Evolutionary conservation across 2,329 filamentous ascomycete species (phyloP).

Genomic region (Monosporascus sp.): DNA sequence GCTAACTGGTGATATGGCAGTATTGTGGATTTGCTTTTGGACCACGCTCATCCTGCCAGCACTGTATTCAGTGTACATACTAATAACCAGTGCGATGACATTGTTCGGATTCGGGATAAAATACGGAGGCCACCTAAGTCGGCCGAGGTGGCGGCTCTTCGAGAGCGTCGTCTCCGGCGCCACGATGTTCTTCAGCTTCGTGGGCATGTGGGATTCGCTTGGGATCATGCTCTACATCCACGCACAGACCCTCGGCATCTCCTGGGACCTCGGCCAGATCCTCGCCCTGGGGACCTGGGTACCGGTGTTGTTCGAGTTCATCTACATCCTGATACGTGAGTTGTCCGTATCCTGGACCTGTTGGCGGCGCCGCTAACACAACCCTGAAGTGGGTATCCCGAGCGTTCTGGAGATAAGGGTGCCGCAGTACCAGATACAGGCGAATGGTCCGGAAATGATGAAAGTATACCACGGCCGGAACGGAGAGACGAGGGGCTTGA

Average conservation of each 20-base stretch:
- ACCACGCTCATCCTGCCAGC: not conserved
- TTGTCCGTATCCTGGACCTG: not conserved
- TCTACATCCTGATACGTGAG: not conserved
- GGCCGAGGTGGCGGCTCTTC: not conserved
- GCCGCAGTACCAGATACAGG: not conserved
- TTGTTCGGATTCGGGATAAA: not conserved
- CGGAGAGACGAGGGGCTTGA: not conserved
- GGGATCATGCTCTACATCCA: not conserved
- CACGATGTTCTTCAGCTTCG: not conserved
- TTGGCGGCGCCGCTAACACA: not conserved
- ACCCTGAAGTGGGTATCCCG: not conserved
- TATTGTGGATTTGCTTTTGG: not conserved
- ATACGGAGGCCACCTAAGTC: not conserved
- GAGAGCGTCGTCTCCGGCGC: not conserved
- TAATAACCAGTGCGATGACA: not conserved
- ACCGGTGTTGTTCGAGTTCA: not conserved
- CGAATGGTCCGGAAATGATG: not conserved
- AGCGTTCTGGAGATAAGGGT: not conserved
- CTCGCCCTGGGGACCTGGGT: not conserved
- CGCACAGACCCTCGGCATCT: not conserved
- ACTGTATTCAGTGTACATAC: not conserved
- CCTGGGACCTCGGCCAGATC: not conserved
- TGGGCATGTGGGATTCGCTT: not conserved
- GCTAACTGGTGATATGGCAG: too few relatives aligned
- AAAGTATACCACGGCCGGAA: not conserved